Conservation (phyloP, 345 rosid species). For the Excoecaria cochinchinensis region DNA sequence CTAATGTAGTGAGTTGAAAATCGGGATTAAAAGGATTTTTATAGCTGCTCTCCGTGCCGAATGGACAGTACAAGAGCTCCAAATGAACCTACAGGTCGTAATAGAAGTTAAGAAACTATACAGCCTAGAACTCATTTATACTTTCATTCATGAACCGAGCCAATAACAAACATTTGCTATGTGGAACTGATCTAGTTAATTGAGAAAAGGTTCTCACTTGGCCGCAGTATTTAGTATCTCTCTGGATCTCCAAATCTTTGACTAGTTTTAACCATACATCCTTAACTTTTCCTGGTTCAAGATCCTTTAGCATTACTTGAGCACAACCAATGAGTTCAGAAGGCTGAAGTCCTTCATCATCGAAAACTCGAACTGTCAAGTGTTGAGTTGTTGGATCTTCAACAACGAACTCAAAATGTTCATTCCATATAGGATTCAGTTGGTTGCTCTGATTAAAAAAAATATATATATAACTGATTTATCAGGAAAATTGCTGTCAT, state of each 20-base stretch:
- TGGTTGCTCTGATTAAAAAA: constrained; percentile 55
- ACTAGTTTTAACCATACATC: constrained; percentile 77
- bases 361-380: constrained; percentile 71
- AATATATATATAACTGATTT: constrained; percentile 1
- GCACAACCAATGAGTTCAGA: constrained; percentile 79
- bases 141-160: too few species aligned
- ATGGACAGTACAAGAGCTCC: constrained; percentile 72
- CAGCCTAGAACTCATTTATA: too few species aligned
- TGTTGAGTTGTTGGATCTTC: constrained; percentile 79
- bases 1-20: constrained; percentile 65
- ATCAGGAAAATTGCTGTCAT: not conserved
- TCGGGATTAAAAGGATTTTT: constrained; percentile 54
- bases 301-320: constrained; percentile 49
- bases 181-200: too few species aligned
- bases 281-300: constrained; percentile 85
- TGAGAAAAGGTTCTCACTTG: constrained; percentile 40
- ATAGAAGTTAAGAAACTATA: too few species aligned
- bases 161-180: too few species aligned
- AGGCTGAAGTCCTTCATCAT: constrained; percentile 88
- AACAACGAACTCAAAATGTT: constrained; percentile 75
- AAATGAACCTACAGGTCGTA: constrained; percentile 55
- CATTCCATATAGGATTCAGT: constrained; percentile 91
- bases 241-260: constrained; percentile 78
- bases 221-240: constrained; percentile 84
- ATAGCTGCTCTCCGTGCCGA: constrained; percentile 55